These are phyloP conservation scores for Metschnikowia gruessii DNA, from an alignment of 805 yeast genomes.

Conservation along the genomic window DNA sequence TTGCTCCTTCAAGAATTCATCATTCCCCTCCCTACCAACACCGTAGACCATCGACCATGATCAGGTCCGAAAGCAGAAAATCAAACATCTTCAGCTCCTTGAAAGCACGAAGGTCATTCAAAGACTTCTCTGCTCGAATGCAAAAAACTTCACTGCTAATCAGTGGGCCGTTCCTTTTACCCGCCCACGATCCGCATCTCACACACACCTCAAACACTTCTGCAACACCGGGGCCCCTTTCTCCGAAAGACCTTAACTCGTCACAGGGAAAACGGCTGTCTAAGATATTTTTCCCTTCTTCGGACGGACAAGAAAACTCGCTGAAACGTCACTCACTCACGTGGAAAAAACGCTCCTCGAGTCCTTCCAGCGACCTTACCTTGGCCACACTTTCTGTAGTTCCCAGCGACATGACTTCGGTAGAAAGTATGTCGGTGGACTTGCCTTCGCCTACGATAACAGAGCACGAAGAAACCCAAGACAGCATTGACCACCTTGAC, in stretches of 20 bases:
- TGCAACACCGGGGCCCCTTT: not conserved
- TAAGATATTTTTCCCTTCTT: not conserved
- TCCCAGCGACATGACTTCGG: slow-evolving; percentile 11
- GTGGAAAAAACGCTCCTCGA: slow-evolving; percentile 7
- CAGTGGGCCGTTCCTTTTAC: slow-evolving; percentile 5
- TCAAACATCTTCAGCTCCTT: slow-evolving; percentile 12
- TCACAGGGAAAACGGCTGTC: slow-evolving; percentile 1
- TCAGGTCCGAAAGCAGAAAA: slow-evolving; percentile 12
- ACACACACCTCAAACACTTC: not conserved
- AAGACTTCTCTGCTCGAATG: slow-evolving; percentile 11
- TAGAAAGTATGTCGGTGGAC: slow-evolving; percentile 11
- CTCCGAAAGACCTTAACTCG: slow-evolving; percentile 5
- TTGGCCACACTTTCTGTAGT: slow-evolving; percentile 12
- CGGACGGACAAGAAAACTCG: not conserved
- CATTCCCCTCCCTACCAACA: too few species aligned
- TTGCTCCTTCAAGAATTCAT: too few species aligned
- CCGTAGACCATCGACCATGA: slow-evolving; percentile 1
- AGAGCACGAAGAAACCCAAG: not conserved
- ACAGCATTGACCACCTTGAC: not conserved
- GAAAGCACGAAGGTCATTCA: slow-evolving; percentile 12
- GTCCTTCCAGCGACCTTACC: slow-evolving; percentile 16
- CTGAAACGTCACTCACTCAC: slow-evolving; percentile 7
- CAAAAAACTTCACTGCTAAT: slow-evolving; percentile 7
- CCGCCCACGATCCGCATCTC: not conserved
- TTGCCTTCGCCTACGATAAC: slow-evolving; percentile 4